Evolutionary conservation across 1,139 yeast species (phyloP), one percentile per base, ranked within the genome.

Genomic region (Petasospora rhodanensis): DNA sequence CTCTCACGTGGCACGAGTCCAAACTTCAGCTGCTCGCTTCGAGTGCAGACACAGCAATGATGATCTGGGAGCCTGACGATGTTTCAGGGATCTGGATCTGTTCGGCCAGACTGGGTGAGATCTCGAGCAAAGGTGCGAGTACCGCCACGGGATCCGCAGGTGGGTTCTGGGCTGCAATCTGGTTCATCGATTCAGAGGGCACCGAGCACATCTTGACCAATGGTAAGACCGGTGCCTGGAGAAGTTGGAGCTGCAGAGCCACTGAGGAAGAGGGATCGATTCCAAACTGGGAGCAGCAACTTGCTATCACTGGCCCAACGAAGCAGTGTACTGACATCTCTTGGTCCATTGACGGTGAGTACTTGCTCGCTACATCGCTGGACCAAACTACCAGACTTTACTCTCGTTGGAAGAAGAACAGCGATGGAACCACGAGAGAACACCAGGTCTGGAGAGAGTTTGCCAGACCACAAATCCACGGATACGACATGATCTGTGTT

Each of bases 131-230:
- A 58, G 99, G 99, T 47, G 96, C 98, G 0, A 83, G 95, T 4
- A 89, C 98, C 0, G 98, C 98, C 4, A 91, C 98, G 0, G 99
- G 99, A 9, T 84, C 98, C 0, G 77, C 96, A 3, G 98, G 98
- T 45, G 98, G 98, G 4, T 89, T 93, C 56, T 91, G 96, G 95
- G 73, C 85, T 2, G 81, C 93, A 33, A 53, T 80, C 20, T 91
- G 97, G 96, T 73, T 83, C 33, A 55, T 64, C 8, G 62, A 70
- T 23, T 56, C 59, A 2, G 54, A 56, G 2, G 58, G 56, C 0
- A 47, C 45, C 13, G 76, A 75, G 42, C 70, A 68, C 43, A 76
- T 87, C 15, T 61, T 85, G 28, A 81, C 96, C 5, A 76, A 82
- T 49, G 95, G 96, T 41, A 84, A 80, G 50, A 86, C 97, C 2